phyloP scores from a whole-genome alignment of 345 rosid genomes.

The Lepidium sativum region DNA sequence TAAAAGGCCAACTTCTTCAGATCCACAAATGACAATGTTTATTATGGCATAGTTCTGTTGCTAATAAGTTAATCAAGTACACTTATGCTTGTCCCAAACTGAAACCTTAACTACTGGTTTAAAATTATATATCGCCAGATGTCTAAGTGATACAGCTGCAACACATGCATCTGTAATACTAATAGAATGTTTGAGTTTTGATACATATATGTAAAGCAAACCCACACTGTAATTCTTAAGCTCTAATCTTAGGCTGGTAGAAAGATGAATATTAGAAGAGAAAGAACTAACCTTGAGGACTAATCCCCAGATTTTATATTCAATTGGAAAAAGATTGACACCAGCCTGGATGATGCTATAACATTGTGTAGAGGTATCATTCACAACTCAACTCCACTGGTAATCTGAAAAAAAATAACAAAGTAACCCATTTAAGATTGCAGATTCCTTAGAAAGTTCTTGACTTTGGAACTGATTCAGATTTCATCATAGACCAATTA shows the following conservation, averaged over 20 bases:
- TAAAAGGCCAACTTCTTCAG: neutral
- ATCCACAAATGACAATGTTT: neutral
- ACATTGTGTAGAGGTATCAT: slow-evolving; percentile 66
- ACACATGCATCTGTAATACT: neutral
- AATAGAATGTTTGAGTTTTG: neutral
- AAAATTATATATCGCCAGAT: too few relatives aligned
- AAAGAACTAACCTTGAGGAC: slow-evolving; percentile 59
- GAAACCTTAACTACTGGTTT: too few relatives aligned
- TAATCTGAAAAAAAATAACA: slow-evolving; percentile 28
- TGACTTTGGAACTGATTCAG: neutral
- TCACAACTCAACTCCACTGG: slow-evolving; percentile 55
- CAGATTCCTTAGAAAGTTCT: neutral
- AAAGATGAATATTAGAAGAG: neutral
- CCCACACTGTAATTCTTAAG: neutral
- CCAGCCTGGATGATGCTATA: slow-evolving; percentile 47
- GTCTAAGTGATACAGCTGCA: neutral
- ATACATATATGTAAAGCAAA: neutral
- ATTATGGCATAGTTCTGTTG: neutral
- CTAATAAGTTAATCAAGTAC: too few relatives aligned
- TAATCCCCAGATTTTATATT: slow-evolving; percentile 50
- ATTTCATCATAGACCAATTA: neutral
- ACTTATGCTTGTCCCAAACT: too few relatives aligned
- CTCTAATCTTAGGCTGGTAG: neutral
- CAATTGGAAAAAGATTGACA: slow-evolving; percentile 55
- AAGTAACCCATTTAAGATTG: neutral